Percentiles rank a stretch among this genome's conserved stretches.
These are phyloP conservation scores for Xylariaceae sp. DNA, from an alignment of 2,329 filamentous ascomycete genomes.

Conservation along the genomic window DNA sequence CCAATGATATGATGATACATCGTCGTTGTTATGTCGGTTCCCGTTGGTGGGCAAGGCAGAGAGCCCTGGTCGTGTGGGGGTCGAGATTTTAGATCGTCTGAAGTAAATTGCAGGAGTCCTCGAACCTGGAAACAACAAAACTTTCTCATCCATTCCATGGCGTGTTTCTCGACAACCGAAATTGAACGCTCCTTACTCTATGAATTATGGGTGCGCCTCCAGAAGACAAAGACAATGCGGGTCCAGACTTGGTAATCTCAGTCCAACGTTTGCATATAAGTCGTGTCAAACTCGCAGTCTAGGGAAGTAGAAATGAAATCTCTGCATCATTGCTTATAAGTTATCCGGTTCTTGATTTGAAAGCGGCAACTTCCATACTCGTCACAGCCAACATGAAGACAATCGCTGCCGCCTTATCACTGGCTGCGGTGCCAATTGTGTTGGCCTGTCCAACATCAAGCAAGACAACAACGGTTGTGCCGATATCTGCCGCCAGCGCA, in stretches of 20 bases:
- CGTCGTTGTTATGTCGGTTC: not conserved
- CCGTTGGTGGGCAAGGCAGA: slow-evolving; percentile 1
- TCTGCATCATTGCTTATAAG: no score
- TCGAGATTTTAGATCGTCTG: slow-evolving; percentile 4
- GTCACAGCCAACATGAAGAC: slow-evolving; percentile 7
- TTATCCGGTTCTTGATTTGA: no score
- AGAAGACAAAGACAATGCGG: no score
- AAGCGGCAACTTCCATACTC: not conserved
- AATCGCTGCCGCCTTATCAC: slow-evolving; percentile 3
- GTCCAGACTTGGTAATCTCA: no score
- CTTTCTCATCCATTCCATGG: not conserved
- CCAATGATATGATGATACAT: no score
- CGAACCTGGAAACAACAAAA: slow-evolving; percentile 5
- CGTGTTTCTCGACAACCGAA: slow-evolving; percentile 1
- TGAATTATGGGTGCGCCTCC: not conserved
- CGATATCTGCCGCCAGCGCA: not conserved
- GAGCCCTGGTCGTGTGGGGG: slow-evolving; percentile 8
- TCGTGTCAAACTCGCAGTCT: no score
- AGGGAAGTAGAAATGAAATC: no score
- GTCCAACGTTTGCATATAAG: no score
- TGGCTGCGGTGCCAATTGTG: slow-evolving; percentile 10
- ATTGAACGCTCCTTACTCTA: slow-evolving; percentile 5
- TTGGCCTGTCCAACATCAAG: slow-evolving; percentile 8
- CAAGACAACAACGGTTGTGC: not conserved
- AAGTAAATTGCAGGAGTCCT: slow-evolving; percentile 14